Percentiles rank a stretch among this genome's conserved stretches.
Conservation (phyloP, 1,284 basidiomycete species). For the Fomitiporia mediterranea region DNA sequence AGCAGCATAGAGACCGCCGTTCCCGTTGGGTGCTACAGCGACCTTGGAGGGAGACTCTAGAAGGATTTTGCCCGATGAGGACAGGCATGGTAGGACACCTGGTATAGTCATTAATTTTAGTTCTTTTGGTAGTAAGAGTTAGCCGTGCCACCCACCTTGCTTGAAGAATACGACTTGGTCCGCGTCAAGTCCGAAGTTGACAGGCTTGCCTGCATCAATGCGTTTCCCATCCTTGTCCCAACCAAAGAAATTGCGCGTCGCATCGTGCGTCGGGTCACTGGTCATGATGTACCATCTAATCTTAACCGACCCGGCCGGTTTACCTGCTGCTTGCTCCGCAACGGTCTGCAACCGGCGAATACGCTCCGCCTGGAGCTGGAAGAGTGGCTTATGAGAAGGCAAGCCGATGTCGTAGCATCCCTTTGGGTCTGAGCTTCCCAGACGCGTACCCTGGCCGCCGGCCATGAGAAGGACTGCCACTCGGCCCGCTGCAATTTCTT, state of each 20-base stretch:
- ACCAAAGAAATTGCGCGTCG: slow-evolving; percentile 83
- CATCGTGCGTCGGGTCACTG: slow-evolving; percentile 87
- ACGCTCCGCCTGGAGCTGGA: slow-evolving; percentile 95
- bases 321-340: slow-evolving; percentile 56
- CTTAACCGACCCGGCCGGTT: slow-evolving; percentile 52
- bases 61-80: slow-evolving; percentile 91
- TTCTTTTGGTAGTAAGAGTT: slow-evolving; percentile 1
- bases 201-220: slow-evolving; percentile 43
- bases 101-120: not conserved
- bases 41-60: slow-evolving; percentile 76
- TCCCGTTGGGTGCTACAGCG: slow-evolving; percentile 95
- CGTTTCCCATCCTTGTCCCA: slow-evolving; percentile 16
- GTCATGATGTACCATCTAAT: slow-evolving; percentile 99
- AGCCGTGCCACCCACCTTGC: slow-evolving; percentile 64
- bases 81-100: slow-evolving; percentile 95
- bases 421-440: slow-evolving; percentile 91
- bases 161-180: slow-evolving; percentile 91
- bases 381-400: slow-evolving; percentile 89
- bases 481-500: slow-evolving; percentile 76
- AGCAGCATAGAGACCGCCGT: slow-evolving; percentile 95
- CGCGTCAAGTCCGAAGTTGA: slow-evolving; percentile 82
- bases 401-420: slow-evolving; percentile 98
- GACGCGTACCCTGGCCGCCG: slow-evolving; percentile 93
- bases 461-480: slow-evolving; percentile 97
- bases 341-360: slow-evolving; percentile 80